phyloP scores from a whole-genome alignment of 2,329 filamentous ascomycete species.

The Furcasterigmium furcatum region DNA sequence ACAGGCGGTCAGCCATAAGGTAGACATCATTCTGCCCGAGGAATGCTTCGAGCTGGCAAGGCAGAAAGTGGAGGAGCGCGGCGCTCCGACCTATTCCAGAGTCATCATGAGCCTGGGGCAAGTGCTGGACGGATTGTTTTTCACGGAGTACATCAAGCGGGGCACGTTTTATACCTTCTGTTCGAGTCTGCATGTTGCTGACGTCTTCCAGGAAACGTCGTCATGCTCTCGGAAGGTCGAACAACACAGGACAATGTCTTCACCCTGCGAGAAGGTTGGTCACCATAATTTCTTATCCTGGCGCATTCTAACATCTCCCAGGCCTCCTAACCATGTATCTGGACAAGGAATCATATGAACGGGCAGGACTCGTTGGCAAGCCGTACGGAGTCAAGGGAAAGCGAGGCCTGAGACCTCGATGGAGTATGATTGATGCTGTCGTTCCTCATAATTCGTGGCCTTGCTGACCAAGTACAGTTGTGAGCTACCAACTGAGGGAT shows the following conservation, averaged over 20 bases:
- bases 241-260: slow-evolving; percentile 70
- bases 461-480: slow-evolving; percentile 47
- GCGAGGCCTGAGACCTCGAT: slow-evolving; percentile 64
- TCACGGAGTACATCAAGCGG: slow-evolving; percentile 79
- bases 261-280: slow-evolving; percentile 63
- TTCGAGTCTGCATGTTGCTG: background rate
- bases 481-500: slow-evolving; percentile 72
- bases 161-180: slow-evolving; percentile 40
- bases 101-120: slow-evolving; percentile 72
- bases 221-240: slow-evolving; percentile 81
- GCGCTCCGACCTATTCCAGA: slow-evolving; percentile 53
- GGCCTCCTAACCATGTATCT: slow-evolving; percentile 74
- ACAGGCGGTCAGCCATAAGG: slow-evolving; percentile 65
- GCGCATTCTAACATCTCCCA: slow-evolving; percentile 23
- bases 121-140: slow-evolving; percentile 72
- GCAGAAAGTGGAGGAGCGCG: slow-evolving; percentile 39
- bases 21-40: slow-evolving; percentile 71
- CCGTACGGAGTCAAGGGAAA: slow-evolving; percentile 57
- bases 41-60: slow-evolving; percentile 53
- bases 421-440: slow-evolving; percentile 49
- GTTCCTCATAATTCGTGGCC: background rate
- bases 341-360: slow-evolving; percentile 78
- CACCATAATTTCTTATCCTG: background rate
- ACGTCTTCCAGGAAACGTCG: slow-evolving; percentile 60
- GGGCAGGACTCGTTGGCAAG: slow-evolving; percentile 74